Evolutionary conservation across 2,329 filamentous ascomycete species (phyloP).

Genomic region (Chaetothyriales sp.): DNA sequence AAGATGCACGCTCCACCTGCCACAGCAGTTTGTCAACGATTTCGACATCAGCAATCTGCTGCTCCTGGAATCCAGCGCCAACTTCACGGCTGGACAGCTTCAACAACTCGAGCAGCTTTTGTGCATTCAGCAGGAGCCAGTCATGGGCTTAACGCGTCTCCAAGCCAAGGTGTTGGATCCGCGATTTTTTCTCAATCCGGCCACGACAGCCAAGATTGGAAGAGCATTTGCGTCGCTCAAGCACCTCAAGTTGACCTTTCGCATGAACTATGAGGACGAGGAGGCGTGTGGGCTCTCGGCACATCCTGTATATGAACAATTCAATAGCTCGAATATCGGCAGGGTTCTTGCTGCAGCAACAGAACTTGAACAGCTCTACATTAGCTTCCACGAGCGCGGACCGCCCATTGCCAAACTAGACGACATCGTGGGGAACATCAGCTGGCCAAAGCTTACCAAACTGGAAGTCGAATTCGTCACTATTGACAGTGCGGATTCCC

Average conservation of each 20-base stretch:
- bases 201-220: constrained; percentile 1
- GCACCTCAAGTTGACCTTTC: constrained; percentile 11
- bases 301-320: background rate
- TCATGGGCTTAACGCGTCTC: constrained; percentile 6
- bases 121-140: constrained; percentile 5
- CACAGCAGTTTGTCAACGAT: constrained; percentile 12
- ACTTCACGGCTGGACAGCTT: constrained; percentile 14
- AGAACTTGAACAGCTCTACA: constrained; percentile 9
- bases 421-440: constrained; percentile 6
- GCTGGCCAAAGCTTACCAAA: constrained; percentile 10
- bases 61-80: constrained; percentile 11
- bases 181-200: constrained; percentile 11
- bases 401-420: constrained; percentile 6
- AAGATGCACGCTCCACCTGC: constrained; percentile 14
- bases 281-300: constrained; percentile 1
- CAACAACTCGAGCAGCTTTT: constrained; percentile 8
- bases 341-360: constrained; percentile 8
- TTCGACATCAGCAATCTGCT: constrained; percentile 14
- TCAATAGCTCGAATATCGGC: constrained; percentile 1
- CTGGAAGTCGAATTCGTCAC: constrained; percentile 16
- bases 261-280: constrained; percentile 10
- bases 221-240: constrained; percentile 10
- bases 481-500: constrained; percentile 5
- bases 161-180: constrained; percentile 12
- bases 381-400: constrained; percentile 16